Conservation (phyloP, 2,329 filamentous ascomycete species). For the Venturia oleaginea region DNA sequence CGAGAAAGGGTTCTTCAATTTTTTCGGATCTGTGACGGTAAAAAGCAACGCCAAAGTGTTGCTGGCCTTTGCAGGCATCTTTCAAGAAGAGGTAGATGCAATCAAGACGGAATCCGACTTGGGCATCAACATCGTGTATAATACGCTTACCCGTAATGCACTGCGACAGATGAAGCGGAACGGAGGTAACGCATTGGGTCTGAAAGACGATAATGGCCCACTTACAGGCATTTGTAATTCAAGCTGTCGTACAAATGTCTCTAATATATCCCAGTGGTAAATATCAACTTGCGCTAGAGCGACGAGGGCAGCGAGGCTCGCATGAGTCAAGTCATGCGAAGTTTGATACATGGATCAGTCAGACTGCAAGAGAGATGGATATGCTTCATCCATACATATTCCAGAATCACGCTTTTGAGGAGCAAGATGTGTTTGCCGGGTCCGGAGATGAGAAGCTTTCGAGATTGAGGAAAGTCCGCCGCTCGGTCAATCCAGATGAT, state of each 20-base stretch:
- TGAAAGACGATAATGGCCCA: not conserved
- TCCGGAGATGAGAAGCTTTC: constrained; percentile 33
- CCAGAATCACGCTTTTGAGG: constrained; percentile 39
- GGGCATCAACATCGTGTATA: not conserved
- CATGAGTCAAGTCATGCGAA: not conserved
- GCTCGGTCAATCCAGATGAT: constrained; percentile 34
- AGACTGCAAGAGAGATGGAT: constrained; percentile 13
- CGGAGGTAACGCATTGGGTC: constrained; percentile 1
- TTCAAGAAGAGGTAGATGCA: not conserved
- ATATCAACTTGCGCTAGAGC: no score
- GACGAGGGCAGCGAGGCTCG: not conserved
- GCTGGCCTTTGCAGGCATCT: not conserved
- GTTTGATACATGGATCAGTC: not conserved
- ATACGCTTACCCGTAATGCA: not conserved
- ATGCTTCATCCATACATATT: constrained; percentile 31
- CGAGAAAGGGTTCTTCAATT: no score
- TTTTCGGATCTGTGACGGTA: not conserved
- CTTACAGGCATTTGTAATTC: not conserved
- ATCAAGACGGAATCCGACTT: not conserved
- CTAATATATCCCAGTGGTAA: no score
- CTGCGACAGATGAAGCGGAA: not conserved
- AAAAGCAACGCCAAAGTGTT: not conserved
- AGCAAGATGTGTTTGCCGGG: constrained; percentile 33
- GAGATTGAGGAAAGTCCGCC: constrained; percentile 26
- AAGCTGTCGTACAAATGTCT: no score